Evolutionary conservation across 2,329 filamentous ascomycete genomes (phyloP).

Genomic region (Fusarium solani-melongenae): DNA sequence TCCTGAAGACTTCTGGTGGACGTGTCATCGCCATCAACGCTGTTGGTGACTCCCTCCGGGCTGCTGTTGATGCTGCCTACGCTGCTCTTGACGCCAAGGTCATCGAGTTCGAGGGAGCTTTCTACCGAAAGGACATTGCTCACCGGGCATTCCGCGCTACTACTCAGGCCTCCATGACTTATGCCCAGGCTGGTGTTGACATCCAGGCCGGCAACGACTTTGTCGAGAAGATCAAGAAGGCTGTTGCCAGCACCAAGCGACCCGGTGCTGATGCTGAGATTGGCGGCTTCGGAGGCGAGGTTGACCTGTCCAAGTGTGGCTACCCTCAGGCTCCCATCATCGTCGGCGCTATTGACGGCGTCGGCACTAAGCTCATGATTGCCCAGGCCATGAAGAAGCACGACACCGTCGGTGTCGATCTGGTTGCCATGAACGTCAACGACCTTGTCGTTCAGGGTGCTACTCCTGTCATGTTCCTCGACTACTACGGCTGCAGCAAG

Average conservation of each 20-base stretch:
- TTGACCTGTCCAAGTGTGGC: slow-evolving; percentile 73
- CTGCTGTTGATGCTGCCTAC: slow-evolving; percentile 90
- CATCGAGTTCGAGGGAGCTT: slow-evolving; percentile 89
- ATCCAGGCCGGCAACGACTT: slow-evolving; percentile 95
- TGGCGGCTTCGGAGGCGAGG: slow-evolving; percentile 87
- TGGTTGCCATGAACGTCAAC: slow-evolving; percentile 99
- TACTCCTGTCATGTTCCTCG: slow-evolving; percentile 94
- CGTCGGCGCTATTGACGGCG: slow-evolving; percentile 95
- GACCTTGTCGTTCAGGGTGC: slow-evolving; percentile 96
- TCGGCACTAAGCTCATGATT: slow-evolving; percentile 97
- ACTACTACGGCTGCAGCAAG: slow-evolving; percentile 96
- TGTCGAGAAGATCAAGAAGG: slow-evolving; percentile 89
- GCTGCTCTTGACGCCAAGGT: slow-evolving; percentile 73
- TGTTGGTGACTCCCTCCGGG: slow-evolving; percentile 75
- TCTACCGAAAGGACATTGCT: slow-evolving; percentile 93
- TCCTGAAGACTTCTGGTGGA: slow-evolving; percentile 83
- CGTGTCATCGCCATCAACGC: slow-evolving; percentile 95
- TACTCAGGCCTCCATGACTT: slow-evolving; percentile 75
- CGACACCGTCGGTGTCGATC: slow-evolving; percentile 93
- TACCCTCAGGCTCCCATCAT: slow-evolving; percentile 81
- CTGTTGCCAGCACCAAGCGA: slow-evolving; percentile 85
- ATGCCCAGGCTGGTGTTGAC: slow-evolving; percentile 91
- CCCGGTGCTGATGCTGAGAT: slow-evolving; percentile 93
- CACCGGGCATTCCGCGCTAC: slow-evolving; percentile 72
- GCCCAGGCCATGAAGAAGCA: slow-evolving; percentile 91